A percentile compares a stretch with the other conserved stretches of the same genome.
Conservation (phyloP, 1,139 yeast genomes). For the Trichomonascaceae sp. region DNA sequence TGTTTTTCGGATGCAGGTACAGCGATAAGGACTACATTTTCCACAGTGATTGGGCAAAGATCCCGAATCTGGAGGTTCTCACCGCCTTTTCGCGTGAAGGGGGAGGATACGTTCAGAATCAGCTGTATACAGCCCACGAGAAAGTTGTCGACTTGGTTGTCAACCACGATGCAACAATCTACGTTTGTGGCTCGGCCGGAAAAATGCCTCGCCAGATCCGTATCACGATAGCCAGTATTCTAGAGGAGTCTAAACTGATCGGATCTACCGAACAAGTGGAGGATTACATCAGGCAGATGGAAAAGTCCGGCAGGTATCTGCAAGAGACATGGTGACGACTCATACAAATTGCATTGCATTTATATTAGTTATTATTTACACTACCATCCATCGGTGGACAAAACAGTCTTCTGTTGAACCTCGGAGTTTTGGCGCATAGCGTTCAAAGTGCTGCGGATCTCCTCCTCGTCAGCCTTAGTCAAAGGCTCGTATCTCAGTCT, state of each 20-base stretch:
- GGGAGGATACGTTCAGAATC: slow-evolving; percentile 62
- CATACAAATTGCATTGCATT: not conserved
- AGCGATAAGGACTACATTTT: slow-evolving; percentile 58
- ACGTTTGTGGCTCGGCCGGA: slow-evolving; percentile 88
- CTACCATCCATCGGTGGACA: slow-evolving; percentile 8
- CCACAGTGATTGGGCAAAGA: slow-evolving; percentile 37
- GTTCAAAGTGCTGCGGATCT: slow-evolving; percentile 13
- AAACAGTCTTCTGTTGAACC: slow-evolving; percentile 2
- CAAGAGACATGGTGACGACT: slow-evolving; percentile 76
- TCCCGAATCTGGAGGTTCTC: slow-evolving; percentile 28
- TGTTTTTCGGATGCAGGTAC: slow-evolving; percentile 71
- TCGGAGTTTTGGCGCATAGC: slow-evolving; percentile 2
- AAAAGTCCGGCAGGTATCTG: slow-evolving; percentile 52
- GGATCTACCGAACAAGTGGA: slow-evolving; percentile 42
- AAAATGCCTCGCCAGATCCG: slow-evolving; percentile 89
- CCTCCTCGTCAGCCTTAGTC: slow-evolving; percentile 28
- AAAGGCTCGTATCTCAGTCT: slow-evolving; percentile 63
- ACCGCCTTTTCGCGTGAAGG: slow-evolving; percentile 43
- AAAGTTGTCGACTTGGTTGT: slow-evolving; percentile 40
- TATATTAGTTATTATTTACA: slow-evolving; percentile 1
- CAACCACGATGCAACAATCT: slow-evolving; percentile 46
- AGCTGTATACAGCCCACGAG: slow-evolving; percentile 37
- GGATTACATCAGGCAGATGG: slow-evolving; percentile 43
- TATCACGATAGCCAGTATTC: slow-evolving; percentile 51
- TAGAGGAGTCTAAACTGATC: slow-evolving; percentile 32